Evolutionary conservation across 495 filamentous ascomycete genomes (phyloP).

Genomic region (Tuber melanosporum): DNA sequence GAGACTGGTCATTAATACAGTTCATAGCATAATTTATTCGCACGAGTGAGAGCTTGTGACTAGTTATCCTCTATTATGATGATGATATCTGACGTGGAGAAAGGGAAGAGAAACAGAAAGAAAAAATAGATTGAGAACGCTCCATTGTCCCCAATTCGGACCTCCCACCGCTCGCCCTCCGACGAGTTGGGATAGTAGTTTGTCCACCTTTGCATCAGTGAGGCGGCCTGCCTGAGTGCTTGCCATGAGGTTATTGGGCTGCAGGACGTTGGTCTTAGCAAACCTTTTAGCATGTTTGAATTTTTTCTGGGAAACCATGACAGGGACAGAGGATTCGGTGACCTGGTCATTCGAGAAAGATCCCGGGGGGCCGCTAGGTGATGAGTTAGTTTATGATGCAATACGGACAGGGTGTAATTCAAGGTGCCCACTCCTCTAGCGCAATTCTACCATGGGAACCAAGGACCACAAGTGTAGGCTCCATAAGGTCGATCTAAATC

Average conservation of each 20-base stretch:
- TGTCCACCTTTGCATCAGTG: too few relatives aligned
- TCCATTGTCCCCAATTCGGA: too few relatives aligned
- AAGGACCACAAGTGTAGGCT: slow-evolving; percentile 80
- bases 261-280: slow-evolving; percentile 47
- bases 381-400: slow-evolving; percentile 25
- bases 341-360: slow-evolving; percentile 94
- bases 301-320: slow-evolving; percentile 82
- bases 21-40: too few relatives aligned
- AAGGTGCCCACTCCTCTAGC: slow-evolving; percentile 40
- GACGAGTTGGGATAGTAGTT: too few relatives aligned
- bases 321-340: slow-evolving; percentile 88
- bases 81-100: too few relatives aligned
- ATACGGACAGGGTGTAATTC: slow-evolving; percentile 53
- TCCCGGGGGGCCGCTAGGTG: slow-evolving; percentile 72
- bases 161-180: too few relatives aligned
- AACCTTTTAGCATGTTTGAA: slow-evolving; percentile 68
- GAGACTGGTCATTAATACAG: too few relatives aligned
- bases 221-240: slow-evolving; percentile 37
- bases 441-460: slow-evolving; percentile 58
- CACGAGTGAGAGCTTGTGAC: too few relatives aligned
- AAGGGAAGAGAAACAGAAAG: too few relatives aligned
- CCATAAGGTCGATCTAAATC: too few relatives aligned
- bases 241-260: slow-evolving; percentile 52
- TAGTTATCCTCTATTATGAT: too few relatives aligned
- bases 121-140: too few relatives aligned